Evolutionary conservation across 441 rosid species (phyloP), one percentile per base, ranked within the genome.

Genomic region (Theobroma grandiflorum): DNA sequence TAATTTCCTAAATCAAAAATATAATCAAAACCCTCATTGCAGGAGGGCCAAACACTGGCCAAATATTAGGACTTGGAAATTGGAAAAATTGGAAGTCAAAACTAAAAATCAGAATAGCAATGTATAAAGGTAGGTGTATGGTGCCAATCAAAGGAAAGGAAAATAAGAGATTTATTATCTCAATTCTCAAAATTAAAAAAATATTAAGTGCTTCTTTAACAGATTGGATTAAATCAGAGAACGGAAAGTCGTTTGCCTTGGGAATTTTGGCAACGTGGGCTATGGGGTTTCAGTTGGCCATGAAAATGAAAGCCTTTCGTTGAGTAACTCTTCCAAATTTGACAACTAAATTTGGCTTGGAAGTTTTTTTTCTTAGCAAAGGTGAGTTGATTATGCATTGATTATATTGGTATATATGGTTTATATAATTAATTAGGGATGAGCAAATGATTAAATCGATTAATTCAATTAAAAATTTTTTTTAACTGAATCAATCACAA

Each of bases 41-140:
- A 67, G 20, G 65, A 53, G 59, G 59, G 66, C 80, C 80, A 68
- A 77, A 68, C 65, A 38, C 11, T 55, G 5, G 37, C 65, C 20
- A 64, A 55, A 73, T 72, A 33, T 55, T 74, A 26, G 45, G 33
- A 69, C 37, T 18, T 9, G 12, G 11, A 20, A 15, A 22, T 22
- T 20, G n/a, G n/a, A 18, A 2, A 6, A 55, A 0, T 15, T 74
- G 6, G 1, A 78, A 78, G 80, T 68, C 75, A 69, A 69, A 43
- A 18, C 38, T 26, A 26, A 26, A 26, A 26, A 26, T 26, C 31
- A 43, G 10, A 8, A 40, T 43, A 68, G 55, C 55, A 20, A 67
- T 26, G 74, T 14, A 53, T 12, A 53, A 53, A 0, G 58, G 2
- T 53, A 53, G 2, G 8, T 2, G 58, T 16, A 53, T 26, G 31